These are phyloP conservation scores for Trichophyton benhamiae DNA, from an alignment of 2,329 filamentous ascomycete genomes.

Conservation along the genomic window DNA sequence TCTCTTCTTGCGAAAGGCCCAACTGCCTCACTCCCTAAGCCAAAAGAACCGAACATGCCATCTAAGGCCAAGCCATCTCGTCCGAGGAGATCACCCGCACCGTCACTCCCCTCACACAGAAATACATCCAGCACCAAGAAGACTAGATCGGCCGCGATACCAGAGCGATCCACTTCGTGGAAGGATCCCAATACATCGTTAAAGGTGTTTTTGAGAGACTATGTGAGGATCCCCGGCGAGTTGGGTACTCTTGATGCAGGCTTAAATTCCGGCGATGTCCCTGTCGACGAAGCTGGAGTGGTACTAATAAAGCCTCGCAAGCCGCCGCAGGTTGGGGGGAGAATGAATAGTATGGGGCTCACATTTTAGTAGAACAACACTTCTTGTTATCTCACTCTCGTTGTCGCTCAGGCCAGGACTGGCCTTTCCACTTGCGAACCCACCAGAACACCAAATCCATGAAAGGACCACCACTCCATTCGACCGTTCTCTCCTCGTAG, in stretches of 20 bases:
- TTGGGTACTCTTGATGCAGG: constrained; percentile 14
- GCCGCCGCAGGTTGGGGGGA: background rate
- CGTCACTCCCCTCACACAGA: background rate
- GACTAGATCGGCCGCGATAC: background rate
- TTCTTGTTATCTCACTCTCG: background rate
- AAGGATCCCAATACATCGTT: constrained; percentile 28
- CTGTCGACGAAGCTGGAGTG: constrained; percentile 24
- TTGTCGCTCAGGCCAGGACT: background rate
- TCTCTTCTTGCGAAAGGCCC: background rate
- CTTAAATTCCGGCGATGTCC: constrained; percentile 15
- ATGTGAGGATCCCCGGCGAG: constrained; percentile 23
- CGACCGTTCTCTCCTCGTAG: background rate
- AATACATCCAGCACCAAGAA: background rate
- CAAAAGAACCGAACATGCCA: background rate
- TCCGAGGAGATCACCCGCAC: background rate
- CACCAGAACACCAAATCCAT: background rate
- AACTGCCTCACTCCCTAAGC: background rate
- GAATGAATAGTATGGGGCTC: constrained; percentile 1
- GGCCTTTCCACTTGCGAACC: background rate
- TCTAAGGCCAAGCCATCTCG: background rate
- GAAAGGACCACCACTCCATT: background rate
- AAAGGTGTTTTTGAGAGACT: constrained; percentile 26
- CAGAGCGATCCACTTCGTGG: constrained; percentile 17
- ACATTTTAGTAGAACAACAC: background rate
- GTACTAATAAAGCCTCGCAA: constrained; percentile 11